Evolutionary conservation across 2,329 filamentous ascomycete species (phyloP), one percentile per base, ranked within the genome.

Genomic region (Cordyceps farinosa): DNA sequence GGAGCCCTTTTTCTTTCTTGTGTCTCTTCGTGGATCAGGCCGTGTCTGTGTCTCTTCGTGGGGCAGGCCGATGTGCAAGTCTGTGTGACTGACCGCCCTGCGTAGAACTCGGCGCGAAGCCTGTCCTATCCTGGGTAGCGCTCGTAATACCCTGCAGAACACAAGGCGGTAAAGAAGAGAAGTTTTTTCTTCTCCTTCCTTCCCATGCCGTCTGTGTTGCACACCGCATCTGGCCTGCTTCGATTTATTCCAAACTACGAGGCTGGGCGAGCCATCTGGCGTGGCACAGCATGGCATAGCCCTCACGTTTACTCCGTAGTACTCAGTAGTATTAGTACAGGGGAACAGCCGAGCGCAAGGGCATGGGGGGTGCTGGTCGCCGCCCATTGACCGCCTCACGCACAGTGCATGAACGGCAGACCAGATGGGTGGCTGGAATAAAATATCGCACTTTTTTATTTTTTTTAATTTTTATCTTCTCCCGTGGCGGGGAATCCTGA

Each of bases 321-420:
- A n/a, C 50, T 36, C 17, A 42, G 36, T 27, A 60, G 47, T 27
- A 50, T 22, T 38, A 13, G 8, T 13, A 48, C 48, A 61, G 38
- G 51, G 40, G 51, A 48, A 29, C 38, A 44, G 30, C 29, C 38
- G 30, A 32, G 38, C 30, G 50, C 48, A 53, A 47, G 50, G 58
- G 38, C 29, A 53, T 53, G 40, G 58, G 51, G 36, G 51, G 36
- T 47, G 42, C 42, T 40, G 27, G 59, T 42, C 50, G 34, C 59
- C 36, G 34, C 59, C 36, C 59, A 62, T 50, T 62, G 59, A 62
- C 59, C 59, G 59, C 59, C 53, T 55, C 59, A 48, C 45, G 59
- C 30, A 50, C 59, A 44, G 51, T 62, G 59, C 59, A 62, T 62
- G 51, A 62, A 55, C 50, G 44, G 54, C 59, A 40, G 34, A 55